A percentile compares a stretch with the other conserved stretches of the same genome.
Conservation (phyloP, 768 basidiomycete species). For the Dictyophora rubrovolvata region DNA sequence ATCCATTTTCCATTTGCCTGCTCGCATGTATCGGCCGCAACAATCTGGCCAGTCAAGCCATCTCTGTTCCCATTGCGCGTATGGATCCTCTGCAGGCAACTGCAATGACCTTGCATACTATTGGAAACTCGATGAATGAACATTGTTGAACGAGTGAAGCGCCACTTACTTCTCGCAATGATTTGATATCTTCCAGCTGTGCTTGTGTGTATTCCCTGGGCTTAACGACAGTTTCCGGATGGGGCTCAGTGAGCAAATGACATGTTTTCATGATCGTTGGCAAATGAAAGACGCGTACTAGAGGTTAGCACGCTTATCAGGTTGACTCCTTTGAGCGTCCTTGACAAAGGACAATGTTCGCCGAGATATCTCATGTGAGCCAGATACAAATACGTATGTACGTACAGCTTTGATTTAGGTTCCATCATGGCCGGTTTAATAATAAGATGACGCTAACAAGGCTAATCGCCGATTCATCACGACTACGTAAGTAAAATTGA, state of each 20-base stretch:
- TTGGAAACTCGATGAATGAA: not conserved
- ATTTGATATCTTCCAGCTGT: conserved; percentile 49
- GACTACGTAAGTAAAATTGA: no score
- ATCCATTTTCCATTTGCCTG: conserved; percentile 71
- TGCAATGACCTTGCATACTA: conserved; percentile 61
- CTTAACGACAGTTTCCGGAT: conserved; percentile 37
- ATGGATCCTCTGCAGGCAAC: conserved; percentile 59
- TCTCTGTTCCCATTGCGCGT: conserved; percentile 64
- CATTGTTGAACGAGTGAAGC: not conserved
- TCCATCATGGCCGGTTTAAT: no score
- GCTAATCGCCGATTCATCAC: no score
- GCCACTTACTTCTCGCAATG: conserved; percentile 46
- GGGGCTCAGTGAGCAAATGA: conserved; percentile 46
- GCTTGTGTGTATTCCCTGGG: conserved; percentile 56
- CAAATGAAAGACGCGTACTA: not conserved
- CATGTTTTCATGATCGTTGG: conserved; percentile 31
- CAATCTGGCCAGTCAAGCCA: conserved; percentile 64
- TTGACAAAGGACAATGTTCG: not conserved
- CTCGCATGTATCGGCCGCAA: conserved; percentile 67
- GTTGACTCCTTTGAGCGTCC: no score
- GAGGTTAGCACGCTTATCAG: no score
- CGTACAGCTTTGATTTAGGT: no score
- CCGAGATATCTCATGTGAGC: not conserved
- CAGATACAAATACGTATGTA: not conserved
- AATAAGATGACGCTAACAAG: no score